Evolutionary conservation across 352 stramenopile species (phyloP).

Genomic region (Pythium scleroteichum): DNA sequence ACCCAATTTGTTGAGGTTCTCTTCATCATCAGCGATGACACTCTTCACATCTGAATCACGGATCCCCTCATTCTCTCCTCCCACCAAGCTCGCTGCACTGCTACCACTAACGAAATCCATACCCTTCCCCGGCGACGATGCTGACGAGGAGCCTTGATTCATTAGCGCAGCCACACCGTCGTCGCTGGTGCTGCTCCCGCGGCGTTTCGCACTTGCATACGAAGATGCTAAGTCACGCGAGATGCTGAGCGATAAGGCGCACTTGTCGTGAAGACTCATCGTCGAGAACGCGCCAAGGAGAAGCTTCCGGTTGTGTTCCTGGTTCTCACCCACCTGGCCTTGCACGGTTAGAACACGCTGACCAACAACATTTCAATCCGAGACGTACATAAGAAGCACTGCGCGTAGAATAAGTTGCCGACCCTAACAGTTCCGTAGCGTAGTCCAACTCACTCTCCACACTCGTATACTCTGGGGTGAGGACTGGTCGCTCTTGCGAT

Average conservation of each 20-base stretch:
- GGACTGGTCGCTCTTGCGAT: slow-evolving; percentile 14
- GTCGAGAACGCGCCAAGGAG: slow-evolving; percentile 83
- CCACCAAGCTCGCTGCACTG: slow-evolving; percentile 8
- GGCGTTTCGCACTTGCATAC: slow-evolving; percentile 35
- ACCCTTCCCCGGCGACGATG: slow-evolving; percentile 21
- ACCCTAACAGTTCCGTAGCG: not conserved
- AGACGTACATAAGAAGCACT: slow-evolving; percentile 51
- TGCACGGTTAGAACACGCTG: no score
- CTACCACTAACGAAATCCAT: slow-evolving; percentile 3
- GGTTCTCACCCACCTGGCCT: slow-evolving; percentile 59
- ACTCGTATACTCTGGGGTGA: slow-evolving; percentile 12
- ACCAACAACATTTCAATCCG: not conserved
- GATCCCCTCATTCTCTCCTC: slow-evolving; percentile 39
- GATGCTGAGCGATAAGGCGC: slow-evolving; percentile 77
- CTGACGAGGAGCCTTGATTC: slow-evolving; percentile 17
- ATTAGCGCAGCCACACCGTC: slow-evolving; percentile 27
- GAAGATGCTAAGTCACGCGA: slow-evolving; percentile 46
- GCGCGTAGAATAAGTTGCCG: not conserved
- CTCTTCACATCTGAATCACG: slow-evolving; percentile 80
- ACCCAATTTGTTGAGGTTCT: slow-evolving; percentile 69
- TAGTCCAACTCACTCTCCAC: slow-evolving; percentile 20
- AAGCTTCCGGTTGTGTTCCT: slow-evolving; percentile 84
- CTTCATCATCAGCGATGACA: slow-evolving; percentile 82
- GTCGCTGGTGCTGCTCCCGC: slow-evolving; percentile 62
- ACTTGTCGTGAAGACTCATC: slow-evolving; percentile 90